Evolutionary conservation across 2,329 filamentous ascomycete species (phyloP), one percentile per base, ranked within the genome.

Genomic region (Aspergillus tamarii): DNA sequence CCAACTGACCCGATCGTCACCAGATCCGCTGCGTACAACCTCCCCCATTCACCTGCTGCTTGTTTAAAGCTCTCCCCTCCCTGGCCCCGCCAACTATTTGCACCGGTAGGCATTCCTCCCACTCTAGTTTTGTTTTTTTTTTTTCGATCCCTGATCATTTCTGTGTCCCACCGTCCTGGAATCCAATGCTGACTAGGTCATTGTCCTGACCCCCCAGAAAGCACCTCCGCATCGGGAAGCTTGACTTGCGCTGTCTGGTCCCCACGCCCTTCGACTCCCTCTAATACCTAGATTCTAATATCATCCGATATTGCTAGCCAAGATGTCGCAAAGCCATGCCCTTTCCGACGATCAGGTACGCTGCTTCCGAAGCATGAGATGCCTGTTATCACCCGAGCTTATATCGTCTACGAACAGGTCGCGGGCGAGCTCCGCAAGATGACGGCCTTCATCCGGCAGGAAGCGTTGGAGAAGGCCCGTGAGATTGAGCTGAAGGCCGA

Each of bases 391-490:
- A 16, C 66, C 63, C 50, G 64, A 66, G 66, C 63, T 68, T 57
- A 67, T 59, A 54, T 59, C 62, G 64, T 64, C 61, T 48, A 57
- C 60, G 41, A 57, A 63, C 64, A 98, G 93, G 95, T 99, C 87
- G 90, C 92, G 83, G 90, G 92, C 83, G 95, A 99, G 89, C 92
- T 99, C 83, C 94, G 92, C 87, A 99, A 99, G 88, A 99, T 99
- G 95, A 98, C 95, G 65, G 94, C 94, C 78, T 99, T 99, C 88
- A 99, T 99, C 89, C 92, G 93, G 81, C 95, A 98, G 84, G 95
- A 99, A 84, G 95, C 95, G 64, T 88, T 91, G 76, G 95, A 99
- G 80, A 99, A 99, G 83, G 93, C 93, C 74, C 91, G 91, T 78
- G 95, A 99, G 83, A 98, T 99, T 81, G 89, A 95, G 77, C 91